A percentile compares a stretch with the other conserved stretches of the same genome.
These are phyloP conservation scores for Solanum sejunctum DNA, from an alignment of 257 asterid species.

Conservation along the genomic window DNA sequence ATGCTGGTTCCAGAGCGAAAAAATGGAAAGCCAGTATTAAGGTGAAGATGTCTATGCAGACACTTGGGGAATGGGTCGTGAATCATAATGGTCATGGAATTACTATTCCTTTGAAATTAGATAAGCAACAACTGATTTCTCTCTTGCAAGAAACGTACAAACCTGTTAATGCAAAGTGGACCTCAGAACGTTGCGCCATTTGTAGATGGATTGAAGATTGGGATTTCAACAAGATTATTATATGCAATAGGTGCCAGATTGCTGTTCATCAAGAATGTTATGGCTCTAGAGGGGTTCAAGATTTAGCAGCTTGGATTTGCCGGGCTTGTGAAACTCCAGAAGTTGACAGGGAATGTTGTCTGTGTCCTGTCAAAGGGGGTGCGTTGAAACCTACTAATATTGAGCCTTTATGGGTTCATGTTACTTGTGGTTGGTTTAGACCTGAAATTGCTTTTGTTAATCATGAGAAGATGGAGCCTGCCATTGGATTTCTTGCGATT, in stretches of 20 bases:
- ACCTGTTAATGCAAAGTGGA: background rate
- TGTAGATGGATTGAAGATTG: conserved; percentile 6
- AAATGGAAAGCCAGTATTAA: conserved; percentile 3
- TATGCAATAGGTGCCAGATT: background rate
- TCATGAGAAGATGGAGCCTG: conserved; percentile 1
- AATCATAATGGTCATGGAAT: background rate
- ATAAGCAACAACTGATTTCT: background rate
- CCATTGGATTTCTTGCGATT: background rate
- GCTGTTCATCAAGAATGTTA: conserved; percentile 6
- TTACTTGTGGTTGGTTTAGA: conserved; percentile 2
- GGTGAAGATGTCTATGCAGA: background rate
- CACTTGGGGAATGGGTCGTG: background rate
- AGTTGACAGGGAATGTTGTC: background rate
- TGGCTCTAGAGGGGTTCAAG: background rate
- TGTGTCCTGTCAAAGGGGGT: background rate
- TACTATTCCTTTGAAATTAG: background rate
- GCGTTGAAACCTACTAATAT: background rate
- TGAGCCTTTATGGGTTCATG: conserved; percentile 4
- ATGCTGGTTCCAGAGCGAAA: conserved; percentile 4
- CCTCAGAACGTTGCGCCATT: background rate
- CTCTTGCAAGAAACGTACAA: background rate
- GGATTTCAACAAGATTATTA: background rate
- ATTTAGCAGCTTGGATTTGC: background rate
- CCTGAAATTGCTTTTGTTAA: background rate
- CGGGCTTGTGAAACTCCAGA: background rate